Evolutionary conservation across 1,284 basidiomycete genomes (phyloP).

Genomic region (Trichosporon asahii): DNA sequence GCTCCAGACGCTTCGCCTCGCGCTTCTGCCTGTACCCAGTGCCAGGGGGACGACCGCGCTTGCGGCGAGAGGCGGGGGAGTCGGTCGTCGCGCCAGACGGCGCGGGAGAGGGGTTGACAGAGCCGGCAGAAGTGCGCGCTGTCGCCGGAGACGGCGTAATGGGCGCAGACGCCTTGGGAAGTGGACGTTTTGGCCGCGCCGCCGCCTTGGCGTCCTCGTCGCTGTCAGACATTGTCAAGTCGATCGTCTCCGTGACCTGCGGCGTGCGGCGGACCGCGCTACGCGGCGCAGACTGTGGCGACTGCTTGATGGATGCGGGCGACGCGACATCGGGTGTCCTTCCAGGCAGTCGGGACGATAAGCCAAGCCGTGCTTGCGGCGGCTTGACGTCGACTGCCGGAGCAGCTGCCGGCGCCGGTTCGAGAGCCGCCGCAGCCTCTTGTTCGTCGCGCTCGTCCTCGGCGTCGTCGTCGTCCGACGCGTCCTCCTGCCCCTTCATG

Average conservation of each 20-base stretch:
- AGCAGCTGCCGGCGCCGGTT: not conserved
- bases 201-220: not conserved
- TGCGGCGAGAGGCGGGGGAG: not conserved
- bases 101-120: not conserved
- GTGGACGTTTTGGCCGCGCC: not conserved
- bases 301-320: not conserved
- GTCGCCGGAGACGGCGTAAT: not conserved
- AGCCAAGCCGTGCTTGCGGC: not conserved
- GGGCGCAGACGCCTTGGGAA: not conserved
- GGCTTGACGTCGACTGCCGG: not conserved
- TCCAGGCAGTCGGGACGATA: not conserved
- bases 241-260: not conserved
- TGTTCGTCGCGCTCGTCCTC: conserved; percentile 13
- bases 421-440: not conserved
- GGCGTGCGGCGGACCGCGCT: not conserved
- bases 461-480: conserved; percentile 14
- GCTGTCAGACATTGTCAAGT: not conserved
- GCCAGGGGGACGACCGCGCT: conserved; percentile 12
- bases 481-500: conserved; percentile 7
- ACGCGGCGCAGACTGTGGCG: not conserved
- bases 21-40: conserved; percentile 9
- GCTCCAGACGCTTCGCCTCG: not conserved
- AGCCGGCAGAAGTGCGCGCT: not conserved
- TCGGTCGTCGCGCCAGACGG: not conserved
- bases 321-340: not conserved